Evolutionary conservation across 2,329 filamentous ascomycete species (phyloP).

Genomic region (Ophiostoma quercus): DNA sequence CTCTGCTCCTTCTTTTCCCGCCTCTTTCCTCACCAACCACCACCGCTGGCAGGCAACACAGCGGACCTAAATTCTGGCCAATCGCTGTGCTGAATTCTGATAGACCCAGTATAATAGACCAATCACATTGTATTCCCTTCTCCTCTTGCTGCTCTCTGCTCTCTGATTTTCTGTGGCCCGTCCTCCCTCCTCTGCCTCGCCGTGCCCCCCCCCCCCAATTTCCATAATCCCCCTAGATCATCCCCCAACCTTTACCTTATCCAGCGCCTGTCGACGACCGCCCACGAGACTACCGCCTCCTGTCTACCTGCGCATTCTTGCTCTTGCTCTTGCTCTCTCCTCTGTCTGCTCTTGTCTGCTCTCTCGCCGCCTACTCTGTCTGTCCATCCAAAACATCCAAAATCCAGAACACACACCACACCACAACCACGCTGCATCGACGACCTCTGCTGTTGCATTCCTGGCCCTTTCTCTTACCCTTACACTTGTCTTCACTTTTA

Average conservation of each 20-base stretch:
- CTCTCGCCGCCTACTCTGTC: neutral
- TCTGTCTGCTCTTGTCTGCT: neutral
- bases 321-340: neutral
- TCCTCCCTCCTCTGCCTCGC: slow-evolving; percentile 13
- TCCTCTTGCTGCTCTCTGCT: neutral
- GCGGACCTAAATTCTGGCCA: neutral
- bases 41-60: neutral
- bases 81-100: neutral
- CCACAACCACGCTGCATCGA: neutral
- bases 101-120: neutral
- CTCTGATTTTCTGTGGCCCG: slow-evolving; percentile 8
- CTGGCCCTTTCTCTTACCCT: neutral
- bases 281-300: neutral
- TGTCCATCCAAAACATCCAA: neutral
- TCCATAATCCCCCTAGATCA: slow-evolving; percentile 13
- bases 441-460: slow-evolving; percentile 5
- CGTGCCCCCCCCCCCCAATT: slow-evolving; percentile 8
- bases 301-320: slow-evolving; percentile 5
- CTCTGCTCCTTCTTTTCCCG: slow-evolving; percentile 5
- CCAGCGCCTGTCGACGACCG: slow-evolving; percentile 5
- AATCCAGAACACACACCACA: slow-evolving; percentile 1
- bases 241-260: slow-evolving; percentile 9
- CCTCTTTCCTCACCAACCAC: slow-evolving; percentile 8
- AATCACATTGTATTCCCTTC: slow-evolving; percentile 10
- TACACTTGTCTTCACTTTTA: neutral